A percentile compares a stretch with the other conserved stretches of the same genome.
phyloP scores from a whole-genome alignment of 208 protist species.

The Herpetomonas tarakana region DNA sequence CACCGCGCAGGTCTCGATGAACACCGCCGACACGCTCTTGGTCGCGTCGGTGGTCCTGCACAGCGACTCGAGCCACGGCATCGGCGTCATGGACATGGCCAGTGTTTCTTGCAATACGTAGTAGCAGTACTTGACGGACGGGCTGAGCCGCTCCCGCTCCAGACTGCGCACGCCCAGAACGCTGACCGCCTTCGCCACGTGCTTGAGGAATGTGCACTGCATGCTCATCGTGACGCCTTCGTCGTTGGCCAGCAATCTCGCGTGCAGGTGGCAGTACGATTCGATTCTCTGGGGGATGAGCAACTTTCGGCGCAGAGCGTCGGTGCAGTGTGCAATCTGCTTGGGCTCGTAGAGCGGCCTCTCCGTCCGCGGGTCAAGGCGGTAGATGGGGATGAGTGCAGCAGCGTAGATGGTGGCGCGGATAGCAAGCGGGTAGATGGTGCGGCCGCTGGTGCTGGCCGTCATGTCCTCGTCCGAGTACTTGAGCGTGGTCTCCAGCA shows the following conservation, averaged over 20 bases:
- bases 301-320: constrained; percentile 23
- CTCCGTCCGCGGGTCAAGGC: constrained; percentile 17
- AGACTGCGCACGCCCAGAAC: constrained; percentile 14
- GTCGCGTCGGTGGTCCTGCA: constrained; percentile 25
- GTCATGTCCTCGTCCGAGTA: constrained; percentile 17
- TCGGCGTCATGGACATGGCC: constrained; percentile 39
- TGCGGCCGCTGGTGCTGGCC: neutral
- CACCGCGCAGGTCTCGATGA: constrained; percentile 52
- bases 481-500: constrained; percentile 5
- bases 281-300: constrained; percentile 36
- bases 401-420: constrained; percentile 48
- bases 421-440: constrained; percentile 42
- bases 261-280: constrained; percentile 62
- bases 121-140: constrained; percentile 63
- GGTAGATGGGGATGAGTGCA: constrained; percentile 45
- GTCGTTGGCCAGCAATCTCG: constrained; percentile 53
- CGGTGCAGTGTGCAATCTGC: constrained; percentile 21
- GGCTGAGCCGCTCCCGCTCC: constrained; percentile 25
- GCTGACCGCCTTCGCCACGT: constrained; percentile 34
- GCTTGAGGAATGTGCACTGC: constrained; percentile 36
- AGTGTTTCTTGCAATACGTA: constrained; percentile 74
- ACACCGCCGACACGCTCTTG: constrained; percentile 38
- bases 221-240: constrained; percentile 21
- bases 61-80: constrained; percentile 55
- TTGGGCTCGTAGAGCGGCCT: constrained; percentile 22